phyloP scores from a whole-genome alignment of 495 filamentous ascomycete species.

The Penicillium parvum region DNA sequence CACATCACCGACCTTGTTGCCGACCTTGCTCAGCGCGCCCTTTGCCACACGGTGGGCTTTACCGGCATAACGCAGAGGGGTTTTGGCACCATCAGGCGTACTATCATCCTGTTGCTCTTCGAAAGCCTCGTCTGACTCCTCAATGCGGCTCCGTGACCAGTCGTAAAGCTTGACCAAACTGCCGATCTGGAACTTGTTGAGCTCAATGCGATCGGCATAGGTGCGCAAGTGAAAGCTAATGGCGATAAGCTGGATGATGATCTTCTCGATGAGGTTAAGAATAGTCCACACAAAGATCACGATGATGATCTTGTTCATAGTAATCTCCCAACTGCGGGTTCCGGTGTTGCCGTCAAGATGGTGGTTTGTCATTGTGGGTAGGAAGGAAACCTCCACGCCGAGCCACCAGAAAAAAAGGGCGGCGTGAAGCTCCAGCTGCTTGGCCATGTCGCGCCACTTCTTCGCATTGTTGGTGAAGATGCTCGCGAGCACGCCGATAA shows the following conservation, averaged over 20 bases:
- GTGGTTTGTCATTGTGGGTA: constrained; percentile 65
- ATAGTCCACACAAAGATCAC: constrained; percentile 72
- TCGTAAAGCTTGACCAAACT: constrained; percentile 78
- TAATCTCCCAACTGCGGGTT: constrained; percentile 63
- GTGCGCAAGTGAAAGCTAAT: constrained; percentile 89
- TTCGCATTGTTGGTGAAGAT: constrained; percentile 82
- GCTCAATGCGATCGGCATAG: constrained; percentile 85
- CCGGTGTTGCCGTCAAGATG: constrained; percentile 54
- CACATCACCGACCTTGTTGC: constrained; percentile 80
- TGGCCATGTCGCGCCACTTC: constrained; percentile 90
- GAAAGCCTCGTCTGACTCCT: constrained; percentile 68
- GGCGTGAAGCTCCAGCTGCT: constrained; percentile 77
- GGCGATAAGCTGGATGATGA: constrained; percentile 92
- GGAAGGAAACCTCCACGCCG: constrained; percentile 63
- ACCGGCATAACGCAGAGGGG: constrained; percentile 64
- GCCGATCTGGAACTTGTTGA: constrained; percentile 86
- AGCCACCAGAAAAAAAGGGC: constrained; percentile 94
- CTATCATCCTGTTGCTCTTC: constrained; percentile 43
- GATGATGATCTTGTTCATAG: constrained; percentile 83
- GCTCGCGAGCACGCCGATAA: constrained; percentile 63
- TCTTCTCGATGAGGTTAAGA: constrained; percentile 86
- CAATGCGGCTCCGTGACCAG: constrained; percentile 70
- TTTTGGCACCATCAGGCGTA: constrained; percentile 55
- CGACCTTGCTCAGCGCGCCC: constrained; percentile 70
- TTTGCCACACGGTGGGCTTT: constrained; percentile 66